phyloP scores from a whole-genome alignment of 306 rosid species.

The barrel medic (Medicago truncatula) region MtrunA17r5.0-ANR NC_053049.1:39206001-39206500 shows the following conservation, averaged over 20 bases:
- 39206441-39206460: neutral
- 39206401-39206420: neutral
- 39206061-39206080: neutral
- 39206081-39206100: neutral
- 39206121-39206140: neutral
- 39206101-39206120: neutral
- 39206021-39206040: neutral
- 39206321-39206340: neutral
- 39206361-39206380: neutral
- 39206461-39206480: neutral
- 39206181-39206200: neutral
- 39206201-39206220: neutral
- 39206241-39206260: neutral
- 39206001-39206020: neutral
- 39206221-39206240: neutral
- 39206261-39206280: neutral
- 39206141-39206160: neutral
- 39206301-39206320: slow-evolving; percentile 6
- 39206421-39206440: neutral
- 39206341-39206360: neutral
- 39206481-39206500: neutral
- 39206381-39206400: neutral
- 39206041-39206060: neutral
- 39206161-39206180: neutral
- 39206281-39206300: neutral